A percentile compares a stretch with the other conserved stretches of the same genome.
Evolutionary conservation across 208 protist species (phyloP).

Genomic region (Strigomonas galati): DNA sequence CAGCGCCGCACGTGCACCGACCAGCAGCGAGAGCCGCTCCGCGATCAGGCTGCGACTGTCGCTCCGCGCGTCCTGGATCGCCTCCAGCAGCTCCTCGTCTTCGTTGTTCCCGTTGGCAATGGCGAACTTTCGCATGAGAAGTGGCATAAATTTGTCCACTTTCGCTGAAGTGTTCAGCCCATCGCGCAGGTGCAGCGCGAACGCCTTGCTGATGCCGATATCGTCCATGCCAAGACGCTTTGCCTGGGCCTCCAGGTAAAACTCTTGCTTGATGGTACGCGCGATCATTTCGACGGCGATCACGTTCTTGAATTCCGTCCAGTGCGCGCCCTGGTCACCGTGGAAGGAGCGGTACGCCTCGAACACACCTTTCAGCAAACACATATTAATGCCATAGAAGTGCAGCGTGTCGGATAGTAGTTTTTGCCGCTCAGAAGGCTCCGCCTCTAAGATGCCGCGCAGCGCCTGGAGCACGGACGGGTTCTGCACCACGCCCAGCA

Average conservation of each 20-base stretch:
- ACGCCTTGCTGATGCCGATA: slow-evolving; percentile 22
- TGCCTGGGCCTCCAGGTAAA: slow-evolving; percentile 36
- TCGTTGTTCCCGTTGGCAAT: slow-evolving; percentile 23
- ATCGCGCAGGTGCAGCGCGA: slow-evolving; percentile 23
- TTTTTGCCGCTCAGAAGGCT: slow-evolving; percentile 13
- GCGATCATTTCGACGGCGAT: slow-evolving; percentile 45
- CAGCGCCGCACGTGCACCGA: slow-evolving; percentile 22
- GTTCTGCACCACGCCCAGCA: slow-evolving; percentile 21
- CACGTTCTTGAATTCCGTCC: slow-evolving; percentile 18
- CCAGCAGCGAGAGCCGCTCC: slow-evolving; percentile 25
- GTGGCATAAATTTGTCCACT: slow-evolving; percentile 18
- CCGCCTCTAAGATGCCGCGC: slow-evolving; percentile 9
- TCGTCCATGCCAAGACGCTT: slow-evolving; percentile 28
- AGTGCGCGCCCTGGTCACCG: slow-evolving; percentile 3
- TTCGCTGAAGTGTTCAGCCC: slow-evolving; percentile 18
- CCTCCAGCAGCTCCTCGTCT: slow-evolving; percentile 26
- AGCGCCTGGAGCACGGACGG: slow-evolving; percentile 19
- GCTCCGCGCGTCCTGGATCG: slow-evolving; percentile 12
- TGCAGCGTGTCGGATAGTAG: slow-evolving; percentile 38
- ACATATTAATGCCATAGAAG: slow-evolving; percentile 47
- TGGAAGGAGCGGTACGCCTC: slow-evolving; percentile 11
- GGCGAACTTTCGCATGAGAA: slow-evolving; percentile 39
- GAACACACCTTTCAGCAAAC: slow-evolving; percentile 33
- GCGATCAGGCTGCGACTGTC: slow-evolving; percentile 22
- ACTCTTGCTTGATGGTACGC: slow-evolving; percentile 44